Percentiles rank a stretch among this genome's conserved stretches.
Evolutionary conservation across 2,329 filamentous ascomycete species (phyloP).

Genomic region (Penicillium sumatraense): DNA sequence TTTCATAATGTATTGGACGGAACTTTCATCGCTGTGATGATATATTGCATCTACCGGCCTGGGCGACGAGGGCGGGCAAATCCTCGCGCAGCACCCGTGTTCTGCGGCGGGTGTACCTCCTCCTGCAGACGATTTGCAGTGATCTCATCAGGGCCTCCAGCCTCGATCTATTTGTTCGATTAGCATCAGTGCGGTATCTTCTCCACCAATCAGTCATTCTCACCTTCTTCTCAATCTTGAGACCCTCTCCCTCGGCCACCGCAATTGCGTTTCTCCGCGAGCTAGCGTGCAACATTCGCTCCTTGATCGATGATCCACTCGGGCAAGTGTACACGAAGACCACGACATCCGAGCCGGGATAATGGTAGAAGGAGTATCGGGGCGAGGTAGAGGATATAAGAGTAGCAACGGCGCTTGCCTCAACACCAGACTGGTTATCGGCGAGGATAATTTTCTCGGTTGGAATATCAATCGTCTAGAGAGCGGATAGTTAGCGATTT

Average conservation of each 20-base stretch:
- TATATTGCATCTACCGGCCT: constrained; percentile 46
- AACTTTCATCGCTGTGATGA: constrained; percentile 10
- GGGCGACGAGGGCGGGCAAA: constrained; percentile 69
- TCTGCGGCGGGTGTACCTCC: constrained; percentile 57
- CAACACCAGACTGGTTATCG: constrained; percentile 46
- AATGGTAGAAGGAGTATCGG: constrained; percentile 65
- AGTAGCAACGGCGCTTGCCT: constrained; percentile 49
- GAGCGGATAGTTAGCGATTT: constrained; percentile 32
- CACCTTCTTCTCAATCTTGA: constrained; percentile 62
- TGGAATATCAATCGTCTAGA: constrained; percentile 44
- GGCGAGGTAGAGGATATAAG: constrained; percentile 60
- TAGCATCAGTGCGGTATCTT: constrained; percentile 2
- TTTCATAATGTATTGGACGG: constrained; percentile 1
- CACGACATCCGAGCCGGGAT: constrained; percentile 52
- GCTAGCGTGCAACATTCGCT: constrained; percentile 68
- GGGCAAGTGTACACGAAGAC: constrained; percentile 70
- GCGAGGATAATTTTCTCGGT: constrained; percentile 63
- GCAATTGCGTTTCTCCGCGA: constrained; percentile 59
- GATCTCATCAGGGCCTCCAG: constrained; percentile 63
- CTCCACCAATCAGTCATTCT: neutral
- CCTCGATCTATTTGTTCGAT: constrained; percentile 55
- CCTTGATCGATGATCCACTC: constrained; percentile 63
- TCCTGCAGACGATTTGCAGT: constrained; percentile 57
- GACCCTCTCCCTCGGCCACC: constrained; percentile 59
- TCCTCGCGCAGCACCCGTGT: constrained; percentile 54